Evolutionary conservation across 768 basidiomycete species (phyloP).

Genomic region (Russula dissimulans): DNA sequence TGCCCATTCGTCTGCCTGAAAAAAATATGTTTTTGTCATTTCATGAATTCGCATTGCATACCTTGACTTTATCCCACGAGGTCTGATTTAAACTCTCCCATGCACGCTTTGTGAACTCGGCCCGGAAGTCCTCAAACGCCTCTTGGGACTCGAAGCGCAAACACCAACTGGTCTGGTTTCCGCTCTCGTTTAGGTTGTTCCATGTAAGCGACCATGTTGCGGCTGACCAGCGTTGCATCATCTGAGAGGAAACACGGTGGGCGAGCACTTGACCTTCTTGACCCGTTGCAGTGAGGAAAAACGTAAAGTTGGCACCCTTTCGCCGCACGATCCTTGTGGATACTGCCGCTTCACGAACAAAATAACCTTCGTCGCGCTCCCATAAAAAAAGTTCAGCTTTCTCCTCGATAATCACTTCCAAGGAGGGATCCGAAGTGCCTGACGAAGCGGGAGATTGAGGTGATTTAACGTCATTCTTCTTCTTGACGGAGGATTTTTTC

Average conservation of each 20-base stretch:
- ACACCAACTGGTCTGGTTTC: conserved; percentile 68
- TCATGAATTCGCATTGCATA: conserved; percentile 23
- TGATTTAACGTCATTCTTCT: not conserved
- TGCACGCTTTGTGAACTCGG: conserved; percentile 54
- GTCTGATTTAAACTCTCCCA: conserved; percentile 76
- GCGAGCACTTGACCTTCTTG: conserved; percentile 43
- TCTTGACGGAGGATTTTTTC: conserved; percentile 20
- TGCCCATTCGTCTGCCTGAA: conserved; percentile 62
- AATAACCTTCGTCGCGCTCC: conserved; percentile 42
- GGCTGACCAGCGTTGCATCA: conserved; percentile 62
- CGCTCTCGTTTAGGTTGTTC: conserved; percentile 58
- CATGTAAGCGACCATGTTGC: conserved; percentile 75
- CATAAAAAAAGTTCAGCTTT: conserved; percentile 56
- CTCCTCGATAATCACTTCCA: conserved; percentile 28
- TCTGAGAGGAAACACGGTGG: conserved; percentile 54
- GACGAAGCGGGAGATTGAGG: conserved; percentile 7
- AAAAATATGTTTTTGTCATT: conserved; percentile 28
- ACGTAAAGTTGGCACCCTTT: conserved; percentile 39
- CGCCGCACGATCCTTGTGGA: conserved; percentile 42
- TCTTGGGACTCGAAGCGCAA: conserved; percentile 55
- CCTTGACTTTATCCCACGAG: conserved; percentile 77
- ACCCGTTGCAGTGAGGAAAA: conserved; percentile 48
- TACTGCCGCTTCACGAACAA: conserved; percentile 38
- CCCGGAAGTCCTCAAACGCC: conserved; percentile 50
- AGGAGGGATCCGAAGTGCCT: conserved; percentile 11